phyloP scores from a whole-genome alignment of 2,329 filamentous ascomycete species.

The Atkinsonella texensis region DNA sequence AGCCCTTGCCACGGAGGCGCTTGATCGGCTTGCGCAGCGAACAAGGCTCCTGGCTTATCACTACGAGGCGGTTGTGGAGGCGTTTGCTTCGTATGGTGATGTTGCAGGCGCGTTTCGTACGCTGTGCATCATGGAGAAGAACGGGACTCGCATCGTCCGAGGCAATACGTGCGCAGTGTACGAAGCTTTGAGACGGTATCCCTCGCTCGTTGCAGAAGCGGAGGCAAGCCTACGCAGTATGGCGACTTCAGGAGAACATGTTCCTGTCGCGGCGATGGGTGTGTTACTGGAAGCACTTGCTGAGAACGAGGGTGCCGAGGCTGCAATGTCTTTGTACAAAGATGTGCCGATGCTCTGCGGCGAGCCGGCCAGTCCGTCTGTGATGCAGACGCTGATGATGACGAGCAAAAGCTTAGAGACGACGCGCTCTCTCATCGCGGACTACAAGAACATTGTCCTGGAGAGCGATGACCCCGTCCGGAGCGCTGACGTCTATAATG shows the following conservation, averaged over 20 bases:
- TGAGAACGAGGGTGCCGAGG: conserved; percentile 16
- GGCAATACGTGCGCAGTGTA: conserved; percentile 54
- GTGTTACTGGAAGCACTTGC: conserved; percentile 24
- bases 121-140: conserved; percentile 59
- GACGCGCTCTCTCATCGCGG: conserved; percentile 15
- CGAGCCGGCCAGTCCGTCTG: conserved; percentile 13
- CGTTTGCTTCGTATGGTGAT: conserved; percentile 50
- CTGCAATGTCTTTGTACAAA: conserved; percentile 21
- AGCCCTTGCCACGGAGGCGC: conserved; percentile 56
- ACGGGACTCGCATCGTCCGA: conserved; percentile 36
- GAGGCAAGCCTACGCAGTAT: conserved; percentile 46
- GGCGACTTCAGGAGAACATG: conserved; percentile 16
- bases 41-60: conserved; percentile 51
- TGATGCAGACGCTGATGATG: conserved; percentile 20
- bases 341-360: conserved; percentile 18
- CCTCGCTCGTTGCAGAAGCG: conserved; percentile 35
- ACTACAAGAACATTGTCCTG: conserved; percentile 16
- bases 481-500: conserved; percentile 11
- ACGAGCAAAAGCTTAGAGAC: conserved; percentile 15
- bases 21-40: conserved; percentile 32
- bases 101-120: conserved; percentile 55
- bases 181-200: conserved; percentile 35
- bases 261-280: conserved; percentile 25
- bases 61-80: conserved; percentile 67
- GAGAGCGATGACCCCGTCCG: conserved; percentile 8